Conservation (phyloP, 495 filamentous ascomycete species). For the Alectoria sarmentosa region DNA sequence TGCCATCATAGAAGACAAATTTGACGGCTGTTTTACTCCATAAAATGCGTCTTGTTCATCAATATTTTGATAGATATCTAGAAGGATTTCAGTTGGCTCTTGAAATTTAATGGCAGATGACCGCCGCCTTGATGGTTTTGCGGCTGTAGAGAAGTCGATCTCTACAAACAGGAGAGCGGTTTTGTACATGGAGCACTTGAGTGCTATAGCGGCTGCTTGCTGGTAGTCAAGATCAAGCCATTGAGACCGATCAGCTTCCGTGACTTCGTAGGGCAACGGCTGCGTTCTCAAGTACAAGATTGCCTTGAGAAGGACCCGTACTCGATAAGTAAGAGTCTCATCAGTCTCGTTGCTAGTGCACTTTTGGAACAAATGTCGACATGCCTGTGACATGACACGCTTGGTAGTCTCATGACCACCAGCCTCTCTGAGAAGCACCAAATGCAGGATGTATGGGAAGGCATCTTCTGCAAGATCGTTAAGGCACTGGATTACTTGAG, state of each 20-base stretch:
- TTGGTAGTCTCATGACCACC: constrained; percentile 19
- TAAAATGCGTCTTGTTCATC: constrained; percentile 97
- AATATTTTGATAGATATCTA: constrained; percentile 79
- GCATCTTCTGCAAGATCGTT: constrained; percentile 60
- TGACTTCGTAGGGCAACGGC: constrained; percentile 62
- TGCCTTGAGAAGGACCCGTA: constrained; percentile 61
- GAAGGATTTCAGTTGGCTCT: constrained; percentile 58
- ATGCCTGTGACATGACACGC: constrained; percentile 35
- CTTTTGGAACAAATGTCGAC: constrained; percentile 15
- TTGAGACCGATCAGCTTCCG: constrained; percentile 65
- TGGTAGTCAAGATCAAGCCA: constrained; percentile 84
- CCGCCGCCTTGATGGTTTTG: constrained; percentile 57
- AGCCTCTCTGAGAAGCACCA: constrained; percentile 53
- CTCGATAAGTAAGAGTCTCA: constrained; percentile 39
- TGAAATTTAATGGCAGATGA: constrained; percentile 54
- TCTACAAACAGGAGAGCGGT: constrained; percentile 81
- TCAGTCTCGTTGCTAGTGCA: constrained; percentile 19
- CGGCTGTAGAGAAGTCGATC: constrained; percentile 49
- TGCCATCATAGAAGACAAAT: constrained; percentile 66
- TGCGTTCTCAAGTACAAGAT: constrained; percentile 87
- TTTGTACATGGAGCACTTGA: constrained; percentile 75
- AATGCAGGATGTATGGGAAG: constrained; percentile 75
- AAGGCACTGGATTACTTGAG: constrained; percentile 52
- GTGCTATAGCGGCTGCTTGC: constrained; percentile 68
- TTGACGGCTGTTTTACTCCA: constrained; percentile 75